These are phyloP conservation scores for Mimosa bimucronata DNA, from an alignment of 306 rosid genomes.

Conservation along the genomic window DNA sequence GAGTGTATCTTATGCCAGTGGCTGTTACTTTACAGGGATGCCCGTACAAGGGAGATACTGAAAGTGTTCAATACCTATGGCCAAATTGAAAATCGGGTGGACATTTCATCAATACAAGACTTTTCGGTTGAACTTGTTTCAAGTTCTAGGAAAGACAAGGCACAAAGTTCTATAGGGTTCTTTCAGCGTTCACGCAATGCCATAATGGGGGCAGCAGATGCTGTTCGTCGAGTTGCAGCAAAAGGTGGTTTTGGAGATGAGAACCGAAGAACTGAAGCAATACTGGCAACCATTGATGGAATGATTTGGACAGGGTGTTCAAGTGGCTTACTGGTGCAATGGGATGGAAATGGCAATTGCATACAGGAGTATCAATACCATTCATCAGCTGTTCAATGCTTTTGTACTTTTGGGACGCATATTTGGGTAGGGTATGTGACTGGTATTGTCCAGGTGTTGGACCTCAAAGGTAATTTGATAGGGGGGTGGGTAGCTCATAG, in stretches of 20 bases:
- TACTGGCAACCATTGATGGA: slow-evolving; percentile 73
- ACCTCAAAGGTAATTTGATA: slow-evolving; percentile 79
- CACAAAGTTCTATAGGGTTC: slow-evolving; percentile 83
- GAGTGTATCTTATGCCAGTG: slow-evolving; percentile 30
- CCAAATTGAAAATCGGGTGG: slow-evolving; percentile 80
- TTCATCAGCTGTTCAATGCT: slow-evolving; percentile 76
- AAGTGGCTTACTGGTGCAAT: slow-evolving; percentile 85
- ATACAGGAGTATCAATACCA: slow-evolving; percentile 76
- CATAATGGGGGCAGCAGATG: slow-evolving; percentile 95
- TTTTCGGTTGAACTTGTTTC: slow-evolving; percentile 63
- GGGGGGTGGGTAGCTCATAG: slow-evolving; percentile 88
- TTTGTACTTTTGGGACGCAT: slow-evolving; percentile 77
- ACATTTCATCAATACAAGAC: slow-evolving; percentile 68
- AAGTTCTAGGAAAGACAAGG: slow-evolving; percentile 69
- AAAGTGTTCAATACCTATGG: slow-evolving; percentile 91
- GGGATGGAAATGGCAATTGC: slow-evolving; percentile 93
- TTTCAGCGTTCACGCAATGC: slow-evolving; percentile 97
- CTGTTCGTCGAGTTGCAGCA: slow-evolving; percentile 91
- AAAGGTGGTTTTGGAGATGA: slow-evolving; percentile 94
- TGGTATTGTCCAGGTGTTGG: slow-evolving; percentile 79
- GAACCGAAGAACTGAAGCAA: slow-evolving; percentile 82
- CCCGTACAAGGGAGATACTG: slow-evolving; percentile 85
- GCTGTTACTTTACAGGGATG: slow-evolving; percentile 74
- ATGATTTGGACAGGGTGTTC: slow-evolving; percentile 92
- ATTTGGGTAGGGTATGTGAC: slow-evolving; percentile 90